Base-by-base conservation (phyloP, 306 rosid species). In the Trifolium fragiferum region DNA sequence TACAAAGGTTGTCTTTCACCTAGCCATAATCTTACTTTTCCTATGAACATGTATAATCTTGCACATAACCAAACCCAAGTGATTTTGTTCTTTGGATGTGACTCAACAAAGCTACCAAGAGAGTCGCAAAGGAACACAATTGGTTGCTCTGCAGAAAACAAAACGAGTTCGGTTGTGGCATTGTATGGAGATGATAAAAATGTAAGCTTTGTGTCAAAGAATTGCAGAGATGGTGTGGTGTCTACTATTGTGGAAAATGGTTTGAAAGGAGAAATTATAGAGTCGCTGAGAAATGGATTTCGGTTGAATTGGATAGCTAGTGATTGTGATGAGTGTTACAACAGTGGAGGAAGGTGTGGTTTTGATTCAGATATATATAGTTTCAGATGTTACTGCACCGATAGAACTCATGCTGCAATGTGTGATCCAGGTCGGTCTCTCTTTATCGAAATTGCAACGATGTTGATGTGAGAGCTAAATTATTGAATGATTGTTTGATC, bases 381-480 rank as follows among this genome's bases (percentile, higher is more conserved):
- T 27, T 89, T 88, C 72, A 47, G 33, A 41, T 89, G 97, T 40
- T 84, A 46, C 73, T 92, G 96, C 40, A 65, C 82, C 2, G 86
- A 83, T 32, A 60, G 93, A 49, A 81, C 83, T 83, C 97, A 89
- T 74, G 1, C 79, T 37, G 62, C 11, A 4, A 60, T 9, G 3
- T 92, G 97, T 67, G 12, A 21, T 44, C 5, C 73, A 20, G 92
- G 93, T 89, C 20, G 53, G 90, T 76, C 40, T 20, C 33, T 63
- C n/a, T n/a, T n/a, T n/a, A n/a, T n/a, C n/a, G n/a, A n/a, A n/a
- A n/a, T n/a, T n/a, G n/a, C n/a, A n/a, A n/a, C n/a, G n/a, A n/a
- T n/a, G n/a, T n/a, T n/a, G n/a, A n/a, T n/a, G n/a, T n/a, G n/a
- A n/a, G n/a, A n/a, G n/a, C n/a, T n/a, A n/a, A n/a, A n/a, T n/a